Base-by-base conservation (phyloP, 768 basidiomycete species). In the Hericium alpestre region DNA sequence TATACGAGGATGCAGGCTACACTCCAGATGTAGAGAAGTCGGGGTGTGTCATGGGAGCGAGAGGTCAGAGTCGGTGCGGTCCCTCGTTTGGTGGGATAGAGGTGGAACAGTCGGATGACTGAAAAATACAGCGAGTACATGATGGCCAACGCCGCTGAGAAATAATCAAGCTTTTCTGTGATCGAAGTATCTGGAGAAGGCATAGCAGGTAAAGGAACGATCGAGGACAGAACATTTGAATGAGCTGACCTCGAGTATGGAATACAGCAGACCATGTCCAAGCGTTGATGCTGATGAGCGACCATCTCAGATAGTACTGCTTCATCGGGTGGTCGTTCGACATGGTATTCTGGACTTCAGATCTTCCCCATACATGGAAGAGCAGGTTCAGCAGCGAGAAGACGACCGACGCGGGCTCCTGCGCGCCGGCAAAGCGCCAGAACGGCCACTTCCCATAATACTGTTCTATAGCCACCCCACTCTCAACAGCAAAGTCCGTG, bases 401-500 rank as follows among this genome's bases (percentile, higher is more conserved):
- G 39, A 81, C 70, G 57, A 96, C 93, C 2, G 90, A 90, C 8
- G 93, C 87, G 6, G 95, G 93, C 70, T 99, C 95, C 66, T 98
- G 95, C 70, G 92, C 86, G 32, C 93, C 91, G 16, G 75, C 72
- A 20, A 87, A 73, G 32, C 94, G 79, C 81, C 84, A 87, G 69
- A 99, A 98, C 0, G 94, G 91, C 95, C 95, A 98, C 74, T 98
- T 98, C 15, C 95, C 96, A 64, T 92, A 81, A 69, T 89, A 94
- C 63, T 96, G 93, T 43, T 88, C 79, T 1, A 89, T 70, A 2
- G 57, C 62, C 41, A 65, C 63, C 0, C 80, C 79, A 4, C 58
- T 63, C 37, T 61, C 53, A n/a, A 79, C 61, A 38, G 82, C 80
- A 8, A 71, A 65, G 59, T 82, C 78, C 4, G 90, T 92, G 41